Percentiles rank a stretch among this genome's conserved stretches.
These are phyloP conservation scores for Trametes cubensis DNA, from an alignment of 768 basidiomycete species.

Conservation along the genomic window DNA sequence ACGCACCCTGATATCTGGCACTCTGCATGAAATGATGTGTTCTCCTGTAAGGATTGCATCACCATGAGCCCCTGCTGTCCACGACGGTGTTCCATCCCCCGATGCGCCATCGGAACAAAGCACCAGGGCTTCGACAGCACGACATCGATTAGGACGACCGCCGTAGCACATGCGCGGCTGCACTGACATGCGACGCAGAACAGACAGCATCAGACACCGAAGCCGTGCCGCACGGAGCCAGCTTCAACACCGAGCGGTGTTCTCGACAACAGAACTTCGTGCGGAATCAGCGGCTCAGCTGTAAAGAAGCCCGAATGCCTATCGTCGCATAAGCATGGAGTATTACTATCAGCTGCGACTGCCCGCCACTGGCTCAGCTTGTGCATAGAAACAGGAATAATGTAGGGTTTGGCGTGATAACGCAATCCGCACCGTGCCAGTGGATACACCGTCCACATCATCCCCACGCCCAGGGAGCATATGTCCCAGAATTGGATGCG, in stretches of 20 bases:
- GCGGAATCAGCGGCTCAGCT: background rate
- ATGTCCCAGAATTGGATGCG: background rate
- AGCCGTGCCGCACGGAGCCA: background rate
- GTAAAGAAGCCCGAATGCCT: background rate
- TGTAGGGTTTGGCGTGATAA: constrained; percentile 6
- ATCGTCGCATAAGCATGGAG: background rate
- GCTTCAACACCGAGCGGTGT: constrained; percentile 1
- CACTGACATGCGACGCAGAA: background rate
- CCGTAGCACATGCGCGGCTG: background rate
- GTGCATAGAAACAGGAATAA: too few relatives aligned
- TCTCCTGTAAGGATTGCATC: constrained; percentile 6
- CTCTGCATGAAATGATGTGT: background rate
- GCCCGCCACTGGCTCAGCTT: background rate
- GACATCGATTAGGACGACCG: background rate
- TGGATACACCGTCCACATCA: background rate
- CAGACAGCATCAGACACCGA: constrained; percentile 10
- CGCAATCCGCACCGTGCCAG: constrained; percentile 4
- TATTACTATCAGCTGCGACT: background rate
- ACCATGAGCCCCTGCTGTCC: background rate
- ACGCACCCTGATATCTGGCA: background rate
- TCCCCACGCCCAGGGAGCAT: background rate
- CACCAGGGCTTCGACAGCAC: background rate
- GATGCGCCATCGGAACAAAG: constrained; percentile 2
- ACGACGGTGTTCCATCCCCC: background rate
- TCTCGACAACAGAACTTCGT: constrained; percentile 2